These are phyloP conservation scores for Ogataea naganishii DNA, from an alignment of 805 yeast genomes.

Conservation along the genomic window DNA sequence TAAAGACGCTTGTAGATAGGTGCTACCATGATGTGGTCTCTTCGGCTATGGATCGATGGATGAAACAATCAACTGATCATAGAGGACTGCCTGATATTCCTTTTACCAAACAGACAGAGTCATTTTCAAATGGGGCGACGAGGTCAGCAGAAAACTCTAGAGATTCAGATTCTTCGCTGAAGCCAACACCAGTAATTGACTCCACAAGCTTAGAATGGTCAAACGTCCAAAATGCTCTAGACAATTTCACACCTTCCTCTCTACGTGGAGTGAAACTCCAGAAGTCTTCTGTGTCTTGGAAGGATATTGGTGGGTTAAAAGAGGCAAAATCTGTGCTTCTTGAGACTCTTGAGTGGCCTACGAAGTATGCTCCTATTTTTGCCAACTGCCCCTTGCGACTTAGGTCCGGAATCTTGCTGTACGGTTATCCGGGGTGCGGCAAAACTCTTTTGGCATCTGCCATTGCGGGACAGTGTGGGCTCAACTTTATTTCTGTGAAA, in stretches of 20 bases:
- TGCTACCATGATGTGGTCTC: slow-evolving; percentile 44
- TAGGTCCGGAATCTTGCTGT: slow-evolving; percentile 81
- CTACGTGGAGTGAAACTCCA: slow-evolving; percentile 82
- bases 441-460: slow-evolving; percentile 91
- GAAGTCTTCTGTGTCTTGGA: slow-evolving; percentile 70
- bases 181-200: neutral
- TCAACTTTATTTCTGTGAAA: slow-evolving; percentile 86
- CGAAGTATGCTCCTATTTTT: slow-evolving; percentile 92
- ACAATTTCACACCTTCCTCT: slow-evolving; percentile 70
- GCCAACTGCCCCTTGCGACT: slow-evolving; percentile 78
- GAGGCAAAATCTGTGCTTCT: slow-evolving; percentile 68
- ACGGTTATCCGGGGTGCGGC: slow-evolving; percentile 98
- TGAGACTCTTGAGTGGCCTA: slow-evolving; percentile 96
- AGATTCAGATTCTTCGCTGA: slow-evolving; percentile 1
- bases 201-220: slow-evolving; percentile 13
- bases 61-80: slow-evolving; percentile 20
- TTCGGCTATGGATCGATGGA: slow-evolving; percentile 6
- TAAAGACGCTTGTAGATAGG: slow-evolving; percentile 64
- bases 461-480: slow-evolving; percentile 86
- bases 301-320: slow-evolving; percentile 79
- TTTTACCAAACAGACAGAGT: too few relatives aligned
- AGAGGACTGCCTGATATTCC: too few relatives aligned
- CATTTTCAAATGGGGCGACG: too few relatives aligned
- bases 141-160: neutral
- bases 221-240: slow-evolving; percentile 48